Base-by-base conservation (phyloP, 495 filamentous ascomycete genomes). In the Corynascus novoguineensis region DNA sequence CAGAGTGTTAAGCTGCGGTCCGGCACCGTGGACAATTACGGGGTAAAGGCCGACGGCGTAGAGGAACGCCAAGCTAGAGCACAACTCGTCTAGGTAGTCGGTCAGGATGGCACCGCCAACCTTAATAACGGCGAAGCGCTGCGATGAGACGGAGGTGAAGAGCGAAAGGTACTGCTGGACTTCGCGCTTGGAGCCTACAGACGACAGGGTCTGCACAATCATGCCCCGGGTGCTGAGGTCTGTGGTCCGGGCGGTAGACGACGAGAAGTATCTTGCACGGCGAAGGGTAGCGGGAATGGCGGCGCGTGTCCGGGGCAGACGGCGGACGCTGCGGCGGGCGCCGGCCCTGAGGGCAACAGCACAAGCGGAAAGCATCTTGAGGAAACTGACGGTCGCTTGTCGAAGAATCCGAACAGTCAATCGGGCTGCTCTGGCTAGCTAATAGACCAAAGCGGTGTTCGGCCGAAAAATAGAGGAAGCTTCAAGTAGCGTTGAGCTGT, bases 101-200 rank as follows among this genome's bases (percentile, higher is more conserved):
- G 92, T 96, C 63, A 98, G 85, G 64, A 97, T 97, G 50, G 95
- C 93, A 50, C 93, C 93, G 22, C 93, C 93, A 50, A 98, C 95
- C 78, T 98, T 98, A 72, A 98, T 97, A 50, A 98, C 93, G 63
- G 93, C 93, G 72, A 98, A 98, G 67, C 96, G 90, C 78, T 97
- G 92, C 5, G 89, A 95, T 22, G 92, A 95, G 46, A 97, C 93
- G 32, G 92, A 96, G 54, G 86, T 93, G 79, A 98, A 98, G 68
- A 97, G 92, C 48, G 92, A 95, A 51, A 97, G 85, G 75, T 98
- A 97, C 68, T 97, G 95, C 78, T 97, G 89, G 37, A 96, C 92
- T 75, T 98, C 93, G 50, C 93, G 81, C 81, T 96, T 97, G 47
- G 92, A 96, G 42, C 90, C 92, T 64, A 97, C 93, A 69, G 95